Conservation (phyloP, 352 stramenopile genomes). For the Phytophthora citrophthora region DNA sequence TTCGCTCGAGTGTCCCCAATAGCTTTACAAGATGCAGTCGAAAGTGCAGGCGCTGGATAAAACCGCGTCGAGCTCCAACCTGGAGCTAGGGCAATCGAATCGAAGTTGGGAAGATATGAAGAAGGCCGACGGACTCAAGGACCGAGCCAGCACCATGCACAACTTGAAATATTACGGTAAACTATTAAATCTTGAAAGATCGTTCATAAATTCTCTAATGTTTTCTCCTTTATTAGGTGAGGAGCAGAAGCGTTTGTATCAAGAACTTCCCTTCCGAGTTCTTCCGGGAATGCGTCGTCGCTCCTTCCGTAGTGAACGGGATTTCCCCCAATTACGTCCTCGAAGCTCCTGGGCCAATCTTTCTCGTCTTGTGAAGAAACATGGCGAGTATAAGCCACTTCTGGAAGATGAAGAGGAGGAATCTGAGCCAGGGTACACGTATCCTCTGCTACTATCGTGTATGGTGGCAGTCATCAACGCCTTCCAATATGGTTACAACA, state of each 20-base stretch:
- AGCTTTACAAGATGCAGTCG: background rate
- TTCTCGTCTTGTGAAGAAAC: slow-evolving; percentile 50
- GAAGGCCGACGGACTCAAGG: slow-evolving; percentile 61
- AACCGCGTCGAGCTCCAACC: slow-evolving; percentile 10
- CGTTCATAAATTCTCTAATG: too few species aligned
- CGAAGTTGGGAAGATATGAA: slow-evolving; percentile 72
- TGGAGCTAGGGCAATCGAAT: slow-evolving; percentile 33
- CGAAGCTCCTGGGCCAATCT: slow-evolving; percentile 64
- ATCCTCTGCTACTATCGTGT: slow-evolving; percentile 62
- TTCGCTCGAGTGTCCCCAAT: slow-evolving; percentile 1
- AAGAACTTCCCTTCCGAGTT: slow-evolving; percentile 72
- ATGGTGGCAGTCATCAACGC: slow-evolving; percentile 66
- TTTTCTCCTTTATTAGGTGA: slow-evolving; percentile 40
- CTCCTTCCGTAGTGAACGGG: slow-evolving; percentile 68
- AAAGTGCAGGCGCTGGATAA: slow-evolving; percentile 13
- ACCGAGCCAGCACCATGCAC: slow-evolving; percentile 72
- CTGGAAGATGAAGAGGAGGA: slow-evolving; percentile 50
- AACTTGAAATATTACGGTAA: slow-evolving; percentile 72
- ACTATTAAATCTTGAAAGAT: too few species aligned
- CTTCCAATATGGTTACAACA: slow-evolving; percentile 83
- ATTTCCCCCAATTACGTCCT: slow-evolving; percentile 60
- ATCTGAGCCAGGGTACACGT: slow-evolving; percentile 64
- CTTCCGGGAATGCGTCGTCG: slow-evolving; percentile 67
- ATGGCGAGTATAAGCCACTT: slow-evolving; percentile 65
- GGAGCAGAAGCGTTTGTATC: slow-evolving; percentile 73